These are phyloP conservation scores for Pestalotiopsis sp. DNA, from an alignment of 2,329 filamentous ascomycete species.

Conservation along the genomic window DNA sequence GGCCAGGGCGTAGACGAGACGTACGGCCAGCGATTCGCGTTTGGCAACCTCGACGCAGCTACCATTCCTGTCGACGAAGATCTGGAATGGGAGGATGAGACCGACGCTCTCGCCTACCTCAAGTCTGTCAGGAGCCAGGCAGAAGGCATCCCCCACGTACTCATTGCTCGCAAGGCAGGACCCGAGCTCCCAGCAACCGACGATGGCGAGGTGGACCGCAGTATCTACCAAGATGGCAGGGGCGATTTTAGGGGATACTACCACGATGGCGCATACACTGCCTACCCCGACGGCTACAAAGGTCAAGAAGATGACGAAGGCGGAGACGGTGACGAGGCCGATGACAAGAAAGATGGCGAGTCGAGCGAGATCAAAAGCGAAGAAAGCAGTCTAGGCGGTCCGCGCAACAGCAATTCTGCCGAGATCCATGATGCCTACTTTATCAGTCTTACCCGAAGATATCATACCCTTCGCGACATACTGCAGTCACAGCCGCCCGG, in stretches of 20 bases:
- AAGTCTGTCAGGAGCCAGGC: constrained; percentile 70
- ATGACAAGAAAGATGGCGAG: constrained; percentile 27
- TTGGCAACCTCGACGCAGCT: constrained; percentile 55
- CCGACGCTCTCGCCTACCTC: constrained; percentile 60
- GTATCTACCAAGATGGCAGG: constrained; percentile 49
- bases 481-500: constrained; percentile 60
- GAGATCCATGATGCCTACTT: constrained; percentile 69
- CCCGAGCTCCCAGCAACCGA: constrained; percentile 46
- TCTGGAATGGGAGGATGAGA: constrained; percentile 57
- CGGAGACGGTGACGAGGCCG: constrained; percentile 21
- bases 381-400: constrained; percentile 25
- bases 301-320: constrained; percentile 29
- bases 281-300: constrained; percentile 48
- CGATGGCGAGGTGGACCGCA: constrained; percentile 36
- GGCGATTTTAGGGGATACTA: constrained; percentile 68
- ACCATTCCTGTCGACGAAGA: constrained; percentile 42
- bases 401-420: constrained; percentile 32
- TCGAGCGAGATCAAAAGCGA: constrained; percentile 25
- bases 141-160: constrained; percentile 70
- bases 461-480: constrained; percentile 62
- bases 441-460: constrained; percentile 65
- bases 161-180: constrained; percentile 63
- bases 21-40: constrained; percentile 61
- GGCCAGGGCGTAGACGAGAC: constrained; percentile 43
- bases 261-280: constrained; percentile 78